Base-by-base conservation (phyloP, 2,329 filamentous ascomycete species). In the Ascocoryne sarcoides region DNA sequence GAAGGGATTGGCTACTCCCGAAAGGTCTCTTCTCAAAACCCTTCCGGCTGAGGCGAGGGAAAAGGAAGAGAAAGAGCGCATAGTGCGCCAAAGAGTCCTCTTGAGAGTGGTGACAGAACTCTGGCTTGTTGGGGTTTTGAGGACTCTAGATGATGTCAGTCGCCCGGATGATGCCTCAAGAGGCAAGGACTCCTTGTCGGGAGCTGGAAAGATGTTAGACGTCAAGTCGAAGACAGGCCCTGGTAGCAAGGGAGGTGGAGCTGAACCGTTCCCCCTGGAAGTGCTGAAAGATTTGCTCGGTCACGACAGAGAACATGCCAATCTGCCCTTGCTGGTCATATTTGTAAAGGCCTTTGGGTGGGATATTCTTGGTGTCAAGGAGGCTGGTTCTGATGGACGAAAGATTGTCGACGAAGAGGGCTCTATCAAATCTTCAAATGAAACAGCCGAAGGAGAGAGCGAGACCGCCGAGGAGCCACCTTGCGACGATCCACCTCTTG, bases 311-410 rank as follows among this genome's bases (percentile, higher is more conserved):
- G 90, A 98, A 52, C 92, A 96, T 58, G 70, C 78, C 40, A 98
- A 96, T 57, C 66, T 98, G 32, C 88, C 92, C 1, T 68, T 98
- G 33, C 82, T 95, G 4, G 92, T 96, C 37, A 75, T 94, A 10
- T 98, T 98, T 57, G 89, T 95, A 51, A 98, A 95, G 65, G 82
- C 85, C 14, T 98, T 96, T 56, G 82, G 84, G 48, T 98, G 90
- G 89, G 93, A 98, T 64, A 76, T 96, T 26, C 66, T 98, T 10
- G 92, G 92, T 2, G 77, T 89, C 18, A 88, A 81, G 54, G 66
- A 78, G 20, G 66, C 75, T 10, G 76, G 76, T 32, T 73, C 79
- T 5, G 87, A 94, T 46, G 79, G 84, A n/a, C 79, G 89, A 42
- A 95, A 88, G 64, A 79, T 75, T 9, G 79, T 90, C 9, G 84